Evolutionary conservation across 1,139 yeast species (phyloP).

Genomic region (Diutina pseudorugosa): DNA sequence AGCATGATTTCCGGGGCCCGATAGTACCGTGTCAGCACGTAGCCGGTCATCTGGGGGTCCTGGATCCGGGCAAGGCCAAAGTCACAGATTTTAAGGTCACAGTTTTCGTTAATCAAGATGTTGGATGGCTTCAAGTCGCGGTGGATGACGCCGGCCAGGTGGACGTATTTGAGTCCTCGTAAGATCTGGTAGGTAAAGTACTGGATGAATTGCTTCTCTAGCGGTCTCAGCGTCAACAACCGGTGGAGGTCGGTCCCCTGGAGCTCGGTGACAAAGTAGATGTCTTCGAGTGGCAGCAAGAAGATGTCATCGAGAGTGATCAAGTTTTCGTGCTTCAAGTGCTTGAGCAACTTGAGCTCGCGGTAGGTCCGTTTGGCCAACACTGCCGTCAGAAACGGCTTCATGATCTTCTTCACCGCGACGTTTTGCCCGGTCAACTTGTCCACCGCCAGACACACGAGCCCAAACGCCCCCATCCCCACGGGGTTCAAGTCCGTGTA

Average conservation of each 20-base stretch:
- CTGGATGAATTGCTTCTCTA: slow-evolving; percentile 92
- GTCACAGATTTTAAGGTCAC: slow-evolving; percentile 93
- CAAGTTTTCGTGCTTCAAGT: slow-evolving; percentile 86
- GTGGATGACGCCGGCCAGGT: slow-evolving; percentile 94
- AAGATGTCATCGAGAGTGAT: slow-evolving; percentile 91
- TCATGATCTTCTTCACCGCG: slow-evolving; percentile 95
- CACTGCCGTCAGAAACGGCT: slow-evolving; percentile 91
- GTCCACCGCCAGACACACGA: slow-evolving; percentile 94
- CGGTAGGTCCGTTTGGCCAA: slow-evolving; percentile 93
- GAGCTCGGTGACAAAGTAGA: slow-evolving; percentile 90
- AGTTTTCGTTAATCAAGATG: slow-evolving; percentile 85
- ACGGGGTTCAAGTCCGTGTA: slow-evolving; percentile 92
- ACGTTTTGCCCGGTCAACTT: slow-evolving; percentile 85
- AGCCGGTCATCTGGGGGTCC: slow-evolving; percentile 99
- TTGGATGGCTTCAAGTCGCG: slow-evolving; percentile 91
- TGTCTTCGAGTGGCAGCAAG: slow-evolving; percentile 89
- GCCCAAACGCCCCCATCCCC: slow-evolving; percentile 98
- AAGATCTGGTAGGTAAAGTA: slow-evolving; percentile 89
- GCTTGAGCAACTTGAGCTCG: slow-evolving; percentile 86
- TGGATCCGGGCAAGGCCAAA: slow-evolving; percentile 94
- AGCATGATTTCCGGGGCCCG: slow-evolving; percentile 99
- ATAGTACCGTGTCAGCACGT: slow-evolving; percentile 91
- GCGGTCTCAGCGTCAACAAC: slow-evolving; percentile 79
- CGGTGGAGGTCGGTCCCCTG: slow-evolving; percentile 96
- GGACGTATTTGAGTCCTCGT: slow-evolving; percentile 89